Percentiles rank a stretch among this genome's conserved stretches.
Conservation (phyloP, 2,329 filamentous ascomycete genomes). For the Cryphonectria naterciae region DNA sequence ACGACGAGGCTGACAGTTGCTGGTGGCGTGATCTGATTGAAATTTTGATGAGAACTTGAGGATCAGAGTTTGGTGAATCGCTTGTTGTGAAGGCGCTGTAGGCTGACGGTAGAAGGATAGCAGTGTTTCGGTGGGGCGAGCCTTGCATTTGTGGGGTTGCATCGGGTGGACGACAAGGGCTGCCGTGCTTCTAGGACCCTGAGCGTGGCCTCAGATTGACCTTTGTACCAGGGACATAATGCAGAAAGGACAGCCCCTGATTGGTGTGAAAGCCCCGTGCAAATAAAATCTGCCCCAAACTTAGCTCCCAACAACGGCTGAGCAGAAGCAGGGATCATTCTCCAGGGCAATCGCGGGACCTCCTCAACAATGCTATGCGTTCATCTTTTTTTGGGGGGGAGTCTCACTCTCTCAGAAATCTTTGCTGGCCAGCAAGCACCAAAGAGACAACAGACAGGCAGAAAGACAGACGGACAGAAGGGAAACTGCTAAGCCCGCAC, state of each 20-base stretch:
- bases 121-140: constrained; percentile 19
- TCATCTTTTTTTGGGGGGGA: constrained; percentile 2
- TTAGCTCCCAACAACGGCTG: constrained; percentile 24
- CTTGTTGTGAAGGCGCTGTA: constrained; percentile 5
- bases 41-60: constrained; percentile 2
- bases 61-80: background rate
- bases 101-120: background rate
- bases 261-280: constrained; percentile 18
- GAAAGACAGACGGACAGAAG: constrained; percentile 1
- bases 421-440: constrained; percentile 4
- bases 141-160: constrained; percentile 8
- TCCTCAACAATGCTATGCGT: constrained; percentile 23
- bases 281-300: constrained; percentile 15
- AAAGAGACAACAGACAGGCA: background rate
- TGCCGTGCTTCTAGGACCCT: constrained; percentile 11
- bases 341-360: constrained; percentile 1
- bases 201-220: background rate
- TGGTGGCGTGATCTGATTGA: background rate
- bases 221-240: constrained; percentile 14
- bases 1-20: constrained; percentile 8
- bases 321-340: constrained; percentile 20
- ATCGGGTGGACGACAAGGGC: background rate
- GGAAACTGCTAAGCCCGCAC: background rate
- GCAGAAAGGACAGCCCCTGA: constrained; percentile 2
- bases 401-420: background rate